Evolutionary conservation across 768 basidiomycete species (phyloP), one percentile per base, ranked within the genome.

Genomic region (Tremella fuciformis): DNA sequence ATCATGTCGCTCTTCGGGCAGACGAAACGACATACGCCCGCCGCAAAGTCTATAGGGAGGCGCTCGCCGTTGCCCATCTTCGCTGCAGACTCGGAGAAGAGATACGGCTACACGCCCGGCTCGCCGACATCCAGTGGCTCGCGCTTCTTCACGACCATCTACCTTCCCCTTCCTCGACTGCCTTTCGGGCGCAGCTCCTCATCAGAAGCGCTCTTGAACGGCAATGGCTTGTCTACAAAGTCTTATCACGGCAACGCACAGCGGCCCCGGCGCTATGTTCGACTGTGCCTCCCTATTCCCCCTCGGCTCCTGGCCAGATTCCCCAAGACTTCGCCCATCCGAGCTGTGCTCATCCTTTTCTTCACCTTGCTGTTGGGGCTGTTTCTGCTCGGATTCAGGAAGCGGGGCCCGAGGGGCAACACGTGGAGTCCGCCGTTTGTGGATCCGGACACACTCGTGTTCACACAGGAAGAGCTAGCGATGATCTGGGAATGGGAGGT

Each of bases 401-500:
- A 72, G 47, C 59, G 51, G 29, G 56, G 58, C 15, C 51, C 55
- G 22, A 69, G 71, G 19, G 64, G 64, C 8, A 50, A 42, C 40
- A 66, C 66, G 0, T 73, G 75, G 75, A 60, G 62, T 24, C 66
- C 69, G 26, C 76, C 77, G 9, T 77, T 78, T 59, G 59, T 58
- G 24, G 78, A 78, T 55, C 74, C 75, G 3, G 65, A 69, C 53
- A 77, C 77, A 19, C 53, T 65, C 48, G 74, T 79, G 19, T 60
- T 79, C 16, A 67, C 66, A 1, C 61, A 62, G 21, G 76, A 88
- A 57, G 91, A 97, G 70, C 74, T 96, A 41, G 88, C 88, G 69
- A 82, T 86, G 57, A 89, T 99, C 76, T 98, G 93, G 93, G 81
- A 86, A 60, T 98, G 92, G 92, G 94, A 99, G 78, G 83, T 98